Base-by-base conservation (phyloP, 352 stramenopile genomes). In the Peronospora farinosa region DNA sequence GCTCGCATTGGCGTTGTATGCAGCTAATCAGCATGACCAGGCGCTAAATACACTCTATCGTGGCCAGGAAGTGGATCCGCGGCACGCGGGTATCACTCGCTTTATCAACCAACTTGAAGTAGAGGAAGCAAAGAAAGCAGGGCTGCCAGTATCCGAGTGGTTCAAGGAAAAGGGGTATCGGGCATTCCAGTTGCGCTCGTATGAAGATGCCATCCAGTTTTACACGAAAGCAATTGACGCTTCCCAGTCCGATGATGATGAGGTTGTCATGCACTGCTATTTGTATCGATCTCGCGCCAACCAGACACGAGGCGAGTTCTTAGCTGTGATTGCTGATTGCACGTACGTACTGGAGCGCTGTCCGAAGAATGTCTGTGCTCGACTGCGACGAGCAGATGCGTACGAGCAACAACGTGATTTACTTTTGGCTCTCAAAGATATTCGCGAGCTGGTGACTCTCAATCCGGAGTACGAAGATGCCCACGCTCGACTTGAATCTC, bases 151-250 rank as follows among this genome's bases (percentile, higher is more conserved):
- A 4, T 46, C 69, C 0, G 45, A 55, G 13, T 83, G 72, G 72
- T 75, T 78, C 54, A 83, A 83, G 42, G 60, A 74, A 42, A 73
- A 96, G 69, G 91, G 91, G 19, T 97, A 97, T 57, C 70, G 76
- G 8, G 92, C 88, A 28, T 97, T 97, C 67, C 92, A 96, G 63
- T 46, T 74, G 21, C 80, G 86, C 10, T 81, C 93, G 39, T 97
- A 95, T 51, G 70, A 74, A 17, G 63, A 89, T 32, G 91, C 91
- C 21, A 94, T 97, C 54, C 81, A 72, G 19, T 96, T 95, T 48
- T 97, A 97, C 76, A 91, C 90, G 36, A 87, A 95, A 30, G 91
- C 88, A 11, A 96, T 94, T 17, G 61, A 73, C 6, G 63, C 64
- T 4, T 78, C 66, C 3, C 40, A 59, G 39, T 69, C 53, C 0